Base-by-base conservation (phyloP, 345 rosid species). In the Cardamine occulta region DNA sequence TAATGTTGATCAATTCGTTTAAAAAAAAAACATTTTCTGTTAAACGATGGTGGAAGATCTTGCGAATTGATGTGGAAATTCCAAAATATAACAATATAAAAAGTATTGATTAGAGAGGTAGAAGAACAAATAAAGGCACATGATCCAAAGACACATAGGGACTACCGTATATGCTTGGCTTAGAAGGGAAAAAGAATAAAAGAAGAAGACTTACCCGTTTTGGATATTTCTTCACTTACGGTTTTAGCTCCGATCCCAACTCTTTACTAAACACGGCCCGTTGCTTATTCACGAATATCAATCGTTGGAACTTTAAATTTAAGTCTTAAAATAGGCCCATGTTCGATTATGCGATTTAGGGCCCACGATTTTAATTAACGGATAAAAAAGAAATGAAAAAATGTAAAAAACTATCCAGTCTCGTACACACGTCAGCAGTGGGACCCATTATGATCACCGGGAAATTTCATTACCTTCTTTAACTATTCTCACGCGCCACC, bases 401-500 rank as follows among this genome's bases (percentile, higher is more conserved):
- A 21, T 21, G 23, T 1, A 1, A 6, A 62, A 40, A 40, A 7
- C 65, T 6, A 18, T 10, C 29, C 10, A 11, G 65, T 35, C 51
- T 45, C 32, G 21, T 17, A 26, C 14, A 52, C 37, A 59, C 61
- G 67, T 62, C 64, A 69, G 29, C 35, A 26, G 1, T 8, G 15
- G 45, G 75, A 17, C 66, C 66, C 64, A 14, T 9, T 42, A 35
- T 0, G 7, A 32, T 29, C 40, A 32, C 37, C 77, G 57, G 18
- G 32, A 39, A 61, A 51, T 10, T 37, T 35, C 23, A 44, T 48
- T 31, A 15, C 42, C 0, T 44, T 7, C 35, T 63, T 77, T 70
- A 72, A 70, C 80, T 1, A 55, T 70, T 70, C 53, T 42, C 76
- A 70, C 76, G 80, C 80, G 72, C 76, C 76, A 70, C 76, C 74